Evolutionary conservation across 1,284 basidiomycete genomes (phyloP), one percentile per base, ranked within the genome.

Genomic region (Cryptococcus sp.): DNA sequence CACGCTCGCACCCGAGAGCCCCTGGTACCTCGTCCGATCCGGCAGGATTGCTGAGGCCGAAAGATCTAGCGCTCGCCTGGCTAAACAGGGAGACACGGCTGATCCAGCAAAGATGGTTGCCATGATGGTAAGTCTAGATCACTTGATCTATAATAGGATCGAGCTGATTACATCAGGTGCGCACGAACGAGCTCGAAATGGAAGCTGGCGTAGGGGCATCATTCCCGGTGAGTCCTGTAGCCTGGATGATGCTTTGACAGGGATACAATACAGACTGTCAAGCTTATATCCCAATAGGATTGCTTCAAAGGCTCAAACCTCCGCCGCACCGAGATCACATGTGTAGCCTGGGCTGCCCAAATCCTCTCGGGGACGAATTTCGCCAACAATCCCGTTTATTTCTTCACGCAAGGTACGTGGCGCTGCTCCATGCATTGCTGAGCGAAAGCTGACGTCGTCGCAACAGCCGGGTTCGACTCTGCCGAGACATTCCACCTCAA

Each of bases 31-130:
- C 6, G 52, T 61, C 37, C 50, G 59, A 25, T 51, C 48, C 20
- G 59, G 52, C 13, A 43, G 59, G 44, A n/a, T 54, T 22, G 58
- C 37, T 3, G 58, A 55, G n/a, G 58, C 58, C 20, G 38, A 53
- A 38, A 25, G 43, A 22, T 7, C 37, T 11, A 37, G 50, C 7
- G n/a, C 26, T 17, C 17, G 54, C 26, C 22, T 55, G 13, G 41
- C 66, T 1, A 63, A 59, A 17, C 67, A 75, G 40, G 61, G 75
- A 46, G 67, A 73, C 47, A 70, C 75, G 57, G 62, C 57, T 10
- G 69, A 76, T 58, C 73, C 73, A 38, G 76, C 74, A 44, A 69
- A 76, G 62, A 70, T 68, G 7, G 63, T 82, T 43, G 76, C 77
- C 50, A 77, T 81, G 69, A 73, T 70, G 40, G 41, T 45, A 7